Base-by-base conservation (phyloP, 1,139 yeast genomes). In the Geotrichum klebahnii region DNA sequence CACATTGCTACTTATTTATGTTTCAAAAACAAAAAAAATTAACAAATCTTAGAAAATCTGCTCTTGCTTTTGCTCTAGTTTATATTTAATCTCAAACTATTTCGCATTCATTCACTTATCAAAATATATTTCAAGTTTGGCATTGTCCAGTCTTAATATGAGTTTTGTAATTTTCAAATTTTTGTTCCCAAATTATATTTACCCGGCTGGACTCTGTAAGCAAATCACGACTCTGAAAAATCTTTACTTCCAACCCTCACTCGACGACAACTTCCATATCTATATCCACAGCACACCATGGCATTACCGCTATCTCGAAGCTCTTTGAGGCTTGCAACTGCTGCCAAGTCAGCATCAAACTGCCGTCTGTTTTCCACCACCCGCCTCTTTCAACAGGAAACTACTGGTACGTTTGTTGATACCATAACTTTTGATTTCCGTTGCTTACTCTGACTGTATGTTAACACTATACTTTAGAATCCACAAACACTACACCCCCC, bases 211-310 rank as follows among this genome's bases (percentile, higher is more conserved):
- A 5, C 12, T 19, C 28, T 17, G 3, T n/a, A 20, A 10, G 43
- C 43, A 39, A 39, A 39, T 39, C 43, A 39, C 33, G 17, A 26
- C 31, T 2, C 24, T 12, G 16, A n/a, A 39, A 39, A 39, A 39
- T 39, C 34, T 39, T 39, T 14, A 26, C 43, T 14, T 26, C 43
- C 41, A n/a, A 14, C 5, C 10, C 5, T 17, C 31, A 22, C 41
- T 24, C 14, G 34, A 31, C 34, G n/a, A 38, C 19, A 24, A 3
- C 14, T 38, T 24, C 22, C n/a, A n/a, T n/a, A n/a, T 26, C 29
- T 26, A 10, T 8, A 8, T 26, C 29, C 10, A 6, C 10, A 10
- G 29, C 10, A 26, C 44, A 29, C 5, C 20, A 40, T 31, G 35
- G 36, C 36, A 6, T 6, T 17, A 28, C 14, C 36, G 31, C 17